Percentiles rank a stretch among this genome's conserved stretches.
Conservation (phyloP, 164 flowering plant species). For the Litsea cubeba region DNA sequence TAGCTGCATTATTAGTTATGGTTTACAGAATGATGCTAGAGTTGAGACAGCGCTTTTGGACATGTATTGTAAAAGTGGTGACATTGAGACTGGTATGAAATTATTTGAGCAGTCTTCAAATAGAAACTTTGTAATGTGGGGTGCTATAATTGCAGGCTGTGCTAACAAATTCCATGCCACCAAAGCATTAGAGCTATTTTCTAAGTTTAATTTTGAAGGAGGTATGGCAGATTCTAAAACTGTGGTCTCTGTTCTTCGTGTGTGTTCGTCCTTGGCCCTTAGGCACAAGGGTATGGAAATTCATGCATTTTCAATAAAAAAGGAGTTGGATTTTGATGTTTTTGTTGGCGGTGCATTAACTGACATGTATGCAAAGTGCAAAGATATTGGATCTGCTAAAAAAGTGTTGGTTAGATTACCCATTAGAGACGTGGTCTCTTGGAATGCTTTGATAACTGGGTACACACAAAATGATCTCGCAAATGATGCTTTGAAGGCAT, state of each 20-base stretch:
- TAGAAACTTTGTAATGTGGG: constrained; percentile 27
- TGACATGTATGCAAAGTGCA: constrained; percentile 40
- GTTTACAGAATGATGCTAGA: constrained; percentile 17
- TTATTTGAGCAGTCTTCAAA: constrained; percentile 15
- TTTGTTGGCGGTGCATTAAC: constrained; percentile 42
- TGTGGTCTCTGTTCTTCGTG: constrained; percentile 41
- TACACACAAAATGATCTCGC: constrained; percentile 26
- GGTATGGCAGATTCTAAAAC: constrained; percentile 29
- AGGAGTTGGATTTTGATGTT: constrained; percentile 25
- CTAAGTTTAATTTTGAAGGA: constrained; percentile 12
- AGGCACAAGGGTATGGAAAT: constrained; percentile 24
- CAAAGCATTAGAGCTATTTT: constrained; percentile 29
- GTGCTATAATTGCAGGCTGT: constrained; percentile 30
- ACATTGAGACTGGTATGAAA: constrained; percentile 12
- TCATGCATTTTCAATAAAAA: constrained; percentile 40
- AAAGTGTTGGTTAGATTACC: constrained; percentile 25
- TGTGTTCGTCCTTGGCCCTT: constrained; percentile 34
- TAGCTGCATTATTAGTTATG: constrained; percentile 14
- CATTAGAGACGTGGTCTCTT: constrained; percentile 33
- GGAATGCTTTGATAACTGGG: constrained; percentile 44
- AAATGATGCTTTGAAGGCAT: constrained; percentile 28
- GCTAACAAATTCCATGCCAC: constrained; percentile 19
- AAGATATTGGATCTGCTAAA: constrained; percentile 26
- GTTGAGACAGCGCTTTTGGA: constrained; percentile 36
- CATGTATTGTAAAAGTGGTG: constrained; percentile 43